Base-by-base conservation (phyloP, 495 filamentous ascomycete species). In the Penicillium steckii region DNA sequence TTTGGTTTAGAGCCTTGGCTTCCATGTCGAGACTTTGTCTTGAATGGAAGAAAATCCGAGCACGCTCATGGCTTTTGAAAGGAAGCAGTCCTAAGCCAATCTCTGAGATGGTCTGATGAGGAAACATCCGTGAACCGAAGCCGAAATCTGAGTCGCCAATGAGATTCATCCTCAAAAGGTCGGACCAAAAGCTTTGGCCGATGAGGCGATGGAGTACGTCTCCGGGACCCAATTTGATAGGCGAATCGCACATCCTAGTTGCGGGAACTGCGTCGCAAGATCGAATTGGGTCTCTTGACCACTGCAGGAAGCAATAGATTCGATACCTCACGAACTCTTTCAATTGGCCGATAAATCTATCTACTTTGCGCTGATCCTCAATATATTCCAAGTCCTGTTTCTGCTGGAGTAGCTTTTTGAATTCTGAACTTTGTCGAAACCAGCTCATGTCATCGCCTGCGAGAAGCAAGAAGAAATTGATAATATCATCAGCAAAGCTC, bases 391-490 rank as follows among this genome's bases (percentile, higher is more conserved):
- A n/a, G n/a, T n/a, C n/a, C n/a, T n/a, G n/a, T n/a, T n/a, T n/a
- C n/a, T 56, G 43, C 4, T 35, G 40, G 7, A 23, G 29, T 0
- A 65, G 13, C 19, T 64, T 69, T 19, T 48, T 47, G 42, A 63
- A 64, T 23, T 72, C 65, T 0, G 58, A 52, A 7, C 73, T 50
- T 0, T 61, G 23, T 8, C 58, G 52, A 17, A 82, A 38, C 79
- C 78, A 81, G 32, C 5, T 19, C 73, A 77, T 76, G 13, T 74
- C 59, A 4, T 45, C 41, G 18, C 66, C 68, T 2, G 66, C 51
- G 17, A 79, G 62, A 17, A 65, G 29, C 25, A 70, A 45, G 45
- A 80, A 76, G 6, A 52, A 53, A 6, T 49, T 50, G 7, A 67
- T 40, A 5, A 78, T 57, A 15, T 68, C 60, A 2, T 72, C 70